Conservation (phyloP, 495 filamentous ascomycete genomes). For the Penicillium daleae region DNA sequence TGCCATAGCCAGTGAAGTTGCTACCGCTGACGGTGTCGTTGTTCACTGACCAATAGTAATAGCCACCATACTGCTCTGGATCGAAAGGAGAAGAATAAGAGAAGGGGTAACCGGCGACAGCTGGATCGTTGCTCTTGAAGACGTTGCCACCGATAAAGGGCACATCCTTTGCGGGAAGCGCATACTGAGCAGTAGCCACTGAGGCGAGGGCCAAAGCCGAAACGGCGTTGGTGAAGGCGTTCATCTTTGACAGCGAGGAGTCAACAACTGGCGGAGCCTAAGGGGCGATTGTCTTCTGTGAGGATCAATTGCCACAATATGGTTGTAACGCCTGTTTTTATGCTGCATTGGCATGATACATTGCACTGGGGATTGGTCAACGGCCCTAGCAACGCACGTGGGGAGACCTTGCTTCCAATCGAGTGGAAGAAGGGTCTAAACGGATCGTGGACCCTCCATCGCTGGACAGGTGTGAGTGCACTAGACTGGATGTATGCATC, state of each 20-base stretch:
- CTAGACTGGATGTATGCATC: background rate
- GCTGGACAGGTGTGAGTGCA: background rate
- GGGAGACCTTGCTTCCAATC: background rate
- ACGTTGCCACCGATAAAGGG: constrained; percentile 11
- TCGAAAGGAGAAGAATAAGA: constrained; percentile 20
- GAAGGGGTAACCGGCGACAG: constrained; percentile 12
- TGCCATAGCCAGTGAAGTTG: constrained; percentile 15
- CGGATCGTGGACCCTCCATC: background rate
- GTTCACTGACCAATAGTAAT: constrained; percentile 23
- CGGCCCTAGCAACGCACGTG: background rate
- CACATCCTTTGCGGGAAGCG: constrained; percentile 1
- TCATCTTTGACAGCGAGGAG: background rate
- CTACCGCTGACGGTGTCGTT: constrained; percentile 20
- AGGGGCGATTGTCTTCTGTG: background rate
- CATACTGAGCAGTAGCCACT: constrained; percentile 5
- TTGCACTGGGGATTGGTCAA: background rate
- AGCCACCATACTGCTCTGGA: constrained; percentile 19
- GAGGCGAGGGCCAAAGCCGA: background rate
- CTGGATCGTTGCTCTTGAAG: constrained; percentile 11
- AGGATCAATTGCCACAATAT: background rate
- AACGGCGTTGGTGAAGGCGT: background rate
- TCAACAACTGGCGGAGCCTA: background rate
- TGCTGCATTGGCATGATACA: background rate
- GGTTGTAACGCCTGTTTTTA: background rate
- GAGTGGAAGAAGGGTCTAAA: background rate